Evolutionary conservation across 441 rosid species (phyloP).

Genomic region (Euphorbia celastroides): DNA sequence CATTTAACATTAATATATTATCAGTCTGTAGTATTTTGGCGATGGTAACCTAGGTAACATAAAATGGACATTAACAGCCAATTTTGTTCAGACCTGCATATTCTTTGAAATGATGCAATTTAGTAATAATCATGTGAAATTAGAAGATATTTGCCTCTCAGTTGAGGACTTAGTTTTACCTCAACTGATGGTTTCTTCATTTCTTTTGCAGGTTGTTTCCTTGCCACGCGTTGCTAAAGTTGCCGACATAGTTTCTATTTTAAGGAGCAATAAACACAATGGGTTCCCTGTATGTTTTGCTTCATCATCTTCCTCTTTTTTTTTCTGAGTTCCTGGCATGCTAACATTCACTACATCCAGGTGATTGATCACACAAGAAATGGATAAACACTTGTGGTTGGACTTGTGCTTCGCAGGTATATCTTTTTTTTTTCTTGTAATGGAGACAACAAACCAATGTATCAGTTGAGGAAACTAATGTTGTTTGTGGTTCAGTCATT

Average conservation of each 20-base stretch:
- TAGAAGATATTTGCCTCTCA: background rate
- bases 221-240: conserved; percentile 86
- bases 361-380: conserved; percentile 86
- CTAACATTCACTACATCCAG: conserved; percentile 30
- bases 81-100: background rate
- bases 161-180: background rate
- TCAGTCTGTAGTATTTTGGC: background rate
- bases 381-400: conserved; percentile 92
- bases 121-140: background rate
- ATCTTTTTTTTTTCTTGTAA: conserved; percentile 4
- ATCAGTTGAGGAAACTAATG: conserved; percentile 11
- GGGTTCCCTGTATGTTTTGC: conserved; percentile 79
- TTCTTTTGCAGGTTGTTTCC: conserved; percentile 62
- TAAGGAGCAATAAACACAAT: conserved; percentile 82
- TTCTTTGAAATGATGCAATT: background rate
- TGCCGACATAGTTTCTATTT: conserved; percentile 76
- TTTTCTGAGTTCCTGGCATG: conserved; percentile 4
- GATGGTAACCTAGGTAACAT: background rate
- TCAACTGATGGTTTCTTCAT: conserved; percentile 13
- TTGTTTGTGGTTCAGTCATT: conserved; percentile 56
- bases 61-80: conserved; percentile 5
- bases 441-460: conserved; percentile 1
- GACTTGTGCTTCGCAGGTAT: conserved; percentile 92
- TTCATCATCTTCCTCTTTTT: conserved; percentile 11
- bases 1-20: background rate